Conservation (phyloP, 805 yeast species). For the Candida glaebosa region DNA sequence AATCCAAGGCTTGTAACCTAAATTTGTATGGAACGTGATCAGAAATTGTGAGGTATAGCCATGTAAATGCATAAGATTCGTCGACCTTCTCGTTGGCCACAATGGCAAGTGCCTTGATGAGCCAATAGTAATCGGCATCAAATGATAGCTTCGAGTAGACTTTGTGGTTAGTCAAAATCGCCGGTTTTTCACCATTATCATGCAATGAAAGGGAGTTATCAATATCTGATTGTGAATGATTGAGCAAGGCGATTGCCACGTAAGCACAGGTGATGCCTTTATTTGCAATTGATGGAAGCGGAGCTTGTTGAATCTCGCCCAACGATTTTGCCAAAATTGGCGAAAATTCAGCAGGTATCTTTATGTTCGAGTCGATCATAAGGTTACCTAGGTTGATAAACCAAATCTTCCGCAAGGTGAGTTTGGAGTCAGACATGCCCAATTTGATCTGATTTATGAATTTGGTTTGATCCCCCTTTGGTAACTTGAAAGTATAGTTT, state of each 20-base stretch:
- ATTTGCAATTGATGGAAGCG: conserved; percentile 50
- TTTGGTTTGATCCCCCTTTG: conserved; percentile 2
- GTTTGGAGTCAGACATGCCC: conserved; percentile 67
- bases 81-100: not conserved
- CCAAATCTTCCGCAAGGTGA: conserved; percentile 68
- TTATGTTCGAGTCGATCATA: conserved; percentile 13
- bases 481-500: conserved; percentile 24
- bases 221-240: conserved; percentile 11
- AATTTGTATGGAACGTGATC: conserved; percentile 27
- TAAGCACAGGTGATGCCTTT: conserved; percentile 54
- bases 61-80: conserved; percentile 20
- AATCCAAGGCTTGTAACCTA: conserved; percentile 30
- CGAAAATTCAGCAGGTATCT: conserved; percentile 12
- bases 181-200: conserved; percentile 40
- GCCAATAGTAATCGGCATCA: conserved; percentile 51
- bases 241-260: conserved; percentile 33
- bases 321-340: conserved; percentile 25
- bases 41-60: conserved; percentile 48
- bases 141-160: conserved; percentile 48
- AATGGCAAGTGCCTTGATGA: conserved; percentile 38
- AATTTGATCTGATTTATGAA: conserved; percentile 32
- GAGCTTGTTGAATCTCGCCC: conserved; percentile 46
- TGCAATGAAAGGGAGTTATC: conserved; percentile 19
- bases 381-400: conserved; percentile 44
- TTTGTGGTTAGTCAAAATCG: conserved; percentile 46